These are phyloP conservation scores for Chlamydomonas schloesseri DNA, from an alignment of 139 green algal genomes.

Conservation along the genomic window DNA sequence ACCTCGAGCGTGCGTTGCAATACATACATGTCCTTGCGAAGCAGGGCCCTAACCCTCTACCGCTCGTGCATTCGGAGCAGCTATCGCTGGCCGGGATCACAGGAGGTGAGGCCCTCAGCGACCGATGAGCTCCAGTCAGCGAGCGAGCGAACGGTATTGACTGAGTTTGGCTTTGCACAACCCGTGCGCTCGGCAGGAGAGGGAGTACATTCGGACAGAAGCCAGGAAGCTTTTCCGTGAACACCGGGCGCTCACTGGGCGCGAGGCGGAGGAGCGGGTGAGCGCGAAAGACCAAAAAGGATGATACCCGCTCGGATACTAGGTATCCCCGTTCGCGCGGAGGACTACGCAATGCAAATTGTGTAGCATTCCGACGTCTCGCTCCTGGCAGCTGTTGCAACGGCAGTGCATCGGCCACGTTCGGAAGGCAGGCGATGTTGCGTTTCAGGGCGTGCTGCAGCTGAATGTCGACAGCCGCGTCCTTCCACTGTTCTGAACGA, in stretches of 20 bases:
- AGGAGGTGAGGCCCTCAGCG: neutral
- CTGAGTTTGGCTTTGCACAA: neutral
- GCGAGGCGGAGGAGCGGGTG: neutral
- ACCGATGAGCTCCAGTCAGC: no score
- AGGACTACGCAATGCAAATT: no score
- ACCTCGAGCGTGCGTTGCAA: no score
- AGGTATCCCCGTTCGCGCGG: neutral
- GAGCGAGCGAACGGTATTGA: neutral
- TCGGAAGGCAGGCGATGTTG: no score
- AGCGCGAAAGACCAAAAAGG: no score
- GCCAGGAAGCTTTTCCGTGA: neutral
- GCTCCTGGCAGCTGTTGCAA: no score
- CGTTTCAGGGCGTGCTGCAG: no score
- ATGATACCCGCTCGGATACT: neutral
- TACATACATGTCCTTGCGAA: no score
- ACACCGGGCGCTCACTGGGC: neutral
- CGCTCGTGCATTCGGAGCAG: neutral
- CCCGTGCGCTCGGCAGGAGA: slow-evolving; percentile 25
- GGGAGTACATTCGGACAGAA: slow-evolving; percentile 35
- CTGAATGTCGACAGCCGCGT: no score
- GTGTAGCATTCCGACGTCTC: no score
- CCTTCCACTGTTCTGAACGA: no score
- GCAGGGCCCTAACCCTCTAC: neutral
- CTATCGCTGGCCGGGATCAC: neutral
- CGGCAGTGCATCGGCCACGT: no score